A percentile compares a stretch with the other conserved stretches of the same genome.
These are phyloP conservation scores for Rhexocercosporidium sp. DNA, from an alignment of 2,329 filamentous ascomycete species.

Conservation along the genomic window DNA sequence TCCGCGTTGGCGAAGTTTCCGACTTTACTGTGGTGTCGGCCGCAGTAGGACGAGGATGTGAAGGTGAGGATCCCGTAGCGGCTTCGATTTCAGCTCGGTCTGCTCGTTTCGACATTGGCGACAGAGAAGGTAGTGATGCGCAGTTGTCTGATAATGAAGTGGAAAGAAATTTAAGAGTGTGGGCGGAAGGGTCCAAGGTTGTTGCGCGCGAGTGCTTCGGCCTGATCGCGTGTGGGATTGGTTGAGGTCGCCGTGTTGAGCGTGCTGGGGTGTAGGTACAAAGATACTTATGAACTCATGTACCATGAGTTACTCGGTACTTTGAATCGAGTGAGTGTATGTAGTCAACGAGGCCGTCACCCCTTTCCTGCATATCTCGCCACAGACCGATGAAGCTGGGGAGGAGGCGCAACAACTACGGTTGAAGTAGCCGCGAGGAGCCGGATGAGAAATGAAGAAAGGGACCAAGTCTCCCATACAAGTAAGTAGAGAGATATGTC, in stretches of 20 bases:
- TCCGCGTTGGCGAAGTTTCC: constrained; percentile 33
- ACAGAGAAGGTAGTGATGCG: constrained; percentile 21
- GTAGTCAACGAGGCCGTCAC: constrained; percentile 38
- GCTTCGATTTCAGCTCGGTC: constrained; percentile 35
- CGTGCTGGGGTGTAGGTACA: constrained; percentile 38
- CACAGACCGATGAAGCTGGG: constrained; percentile 25
- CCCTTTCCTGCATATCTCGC: constrained; percentile 37
- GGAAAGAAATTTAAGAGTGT: constrained; percentile 12
- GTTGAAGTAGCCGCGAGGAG: constrained; percentile 14
- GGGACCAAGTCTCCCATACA: not conserved
- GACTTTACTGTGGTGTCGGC: constrained; percentile 34
- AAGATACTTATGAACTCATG: constrained; percentile 39
- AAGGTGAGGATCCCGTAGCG: constrained; percentile 31
- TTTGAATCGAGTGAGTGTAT: constrained; percentile 31
- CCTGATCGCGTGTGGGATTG: constrained; percentile 36
- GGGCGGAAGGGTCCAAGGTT: constrained; percentile 22
- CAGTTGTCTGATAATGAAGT: constrained; percentile 22
- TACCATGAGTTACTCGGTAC: constrained; percentile 35
- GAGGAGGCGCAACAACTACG: constrained; percentile 19
- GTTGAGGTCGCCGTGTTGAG: constrained; percentile 33
- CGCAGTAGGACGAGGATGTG: constrained; percentile 29
- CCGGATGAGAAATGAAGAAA: constrained; percentile 17
- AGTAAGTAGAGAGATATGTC: not conserved
- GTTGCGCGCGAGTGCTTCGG: constrained; percentile 31
- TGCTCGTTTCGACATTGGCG: constrained; percentile 41